Conservation (phyloP, 768 basidiomycete genomes). For the Tylopilus felleus region DNA sequence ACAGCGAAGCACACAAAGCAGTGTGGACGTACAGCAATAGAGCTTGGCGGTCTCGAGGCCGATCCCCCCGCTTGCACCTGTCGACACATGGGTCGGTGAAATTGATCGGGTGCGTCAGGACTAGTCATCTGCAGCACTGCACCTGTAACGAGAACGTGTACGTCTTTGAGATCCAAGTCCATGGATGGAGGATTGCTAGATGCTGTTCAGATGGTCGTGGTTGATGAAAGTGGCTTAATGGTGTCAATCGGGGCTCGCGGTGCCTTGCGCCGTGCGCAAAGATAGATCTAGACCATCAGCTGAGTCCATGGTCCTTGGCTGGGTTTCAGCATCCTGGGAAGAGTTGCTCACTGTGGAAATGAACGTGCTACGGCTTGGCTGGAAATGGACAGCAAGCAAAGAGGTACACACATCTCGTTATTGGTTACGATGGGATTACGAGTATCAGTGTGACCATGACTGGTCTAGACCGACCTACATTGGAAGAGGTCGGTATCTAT, state of each 20-base stretch:
- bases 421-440: background rate
- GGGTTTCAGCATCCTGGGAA: slow-evolving; percentile 18
- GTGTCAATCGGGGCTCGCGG: background rate
- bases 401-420: background rate
- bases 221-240: background rate
- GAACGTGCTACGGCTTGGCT: background rate
- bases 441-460: background rate
- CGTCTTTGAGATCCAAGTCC: slow-evolving; percentile 56
- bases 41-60: slow-evolving; percentile 58
- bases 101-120: background rate
- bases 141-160: slow-evolving; percentile 74
- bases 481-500: background rate
- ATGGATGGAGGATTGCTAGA: slow-evolving; percentile 23
- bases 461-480: background rate
- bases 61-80: slow-evolving; percentile 76
- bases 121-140: background rate
- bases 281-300: slow-evolving; percentile 10
- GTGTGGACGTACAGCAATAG: slow-evolving; percentile 47
- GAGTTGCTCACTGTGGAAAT: slow-evolving; percentile 1
- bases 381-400: background rate
- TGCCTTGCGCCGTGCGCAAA: slow-evolving; percentile 5
- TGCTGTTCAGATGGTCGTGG: background rate
- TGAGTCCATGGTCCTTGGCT: background rate
- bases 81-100: background rate
- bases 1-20: background rate